Conservation (phyloP, 2,329 filamentous ascomycete genomes). For the Dryadomyces quercus-mongolicae region DNA sequence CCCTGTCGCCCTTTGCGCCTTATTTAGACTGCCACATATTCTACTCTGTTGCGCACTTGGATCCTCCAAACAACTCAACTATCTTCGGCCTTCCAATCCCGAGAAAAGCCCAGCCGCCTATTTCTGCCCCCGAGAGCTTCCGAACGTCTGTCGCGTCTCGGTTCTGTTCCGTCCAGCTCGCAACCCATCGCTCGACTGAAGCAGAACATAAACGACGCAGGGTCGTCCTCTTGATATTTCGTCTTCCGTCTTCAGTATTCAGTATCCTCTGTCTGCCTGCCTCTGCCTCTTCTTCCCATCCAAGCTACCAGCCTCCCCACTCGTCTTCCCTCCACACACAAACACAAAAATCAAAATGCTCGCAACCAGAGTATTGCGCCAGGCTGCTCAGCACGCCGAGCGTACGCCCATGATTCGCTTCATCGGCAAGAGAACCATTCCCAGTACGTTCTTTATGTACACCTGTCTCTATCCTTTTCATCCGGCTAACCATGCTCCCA, state of each 20-base stretch:
- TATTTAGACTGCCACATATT: too few species aligned
- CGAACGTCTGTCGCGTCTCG: not conserved
- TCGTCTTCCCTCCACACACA: not conserved
- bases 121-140: not conserved
- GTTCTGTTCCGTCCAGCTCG: not conserved
- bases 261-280: not conserved
- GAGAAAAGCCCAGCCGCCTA: not conserved
- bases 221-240: not conserved
- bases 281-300: not conserved
- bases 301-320: not conserved
- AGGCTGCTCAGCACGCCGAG: conserved; percentile 46
- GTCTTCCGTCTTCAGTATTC: not conserved
- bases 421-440: conserved; percentile 46
- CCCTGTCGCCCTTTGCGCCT: too few species aligned
- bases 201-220: not conserved
- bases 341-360: conserved; percentile 30
- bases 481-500: not conserved
- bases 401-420: conserved; percentile 51
- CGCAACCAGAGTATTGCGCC: conserved; percentile 42
- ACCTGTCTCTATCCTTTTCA: not conserved
- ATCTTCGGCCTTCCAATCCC: not conserved
- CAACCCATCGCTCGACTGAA: not conserved
- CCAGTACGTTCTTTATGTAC: conserved; percentile 30
- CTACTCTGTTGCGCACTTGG: too few species aligned
- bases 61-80: too few species aligned